Conservation (phyloP, 257 asterid genomes). For the Salvia miltiorrhiza region DNA sequence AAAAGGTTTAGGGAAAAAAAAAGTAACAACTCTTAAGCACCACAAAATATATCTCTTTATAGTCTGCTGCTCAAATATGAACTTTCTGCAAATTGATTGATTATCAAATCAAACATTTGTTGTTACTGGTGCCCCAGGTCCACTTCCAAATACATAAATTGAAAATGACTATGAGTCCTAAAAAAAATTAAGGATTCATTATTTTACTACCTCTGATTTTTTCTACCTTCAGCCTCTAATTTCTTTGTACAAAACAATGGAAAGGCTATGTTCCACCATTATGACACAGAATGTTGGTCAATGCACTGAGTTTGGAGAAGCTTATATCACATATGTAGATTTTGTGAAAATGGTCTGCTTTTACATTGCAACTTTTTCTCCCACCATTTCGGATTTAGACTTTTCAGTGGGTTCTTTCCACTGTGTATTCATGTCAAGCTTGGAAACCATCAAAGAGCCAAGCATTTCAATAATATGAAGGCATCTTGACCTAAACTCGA, state of each 20-base stretch:
- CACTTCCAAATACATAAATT: neutral
- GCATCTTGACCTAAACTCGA: no score
- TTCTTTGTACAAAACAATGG: neutral
- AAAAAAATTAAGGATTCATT: neutral
- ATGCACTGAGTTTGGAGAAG: neutral
- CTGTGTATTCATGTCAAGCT: no score
- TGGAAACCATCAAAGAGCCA: no score
- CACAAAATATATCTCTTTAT: constrained; percentile 3
- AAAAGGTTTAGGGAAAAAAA: constrained; percentile 18
- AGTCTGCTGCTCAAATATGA: neutral
- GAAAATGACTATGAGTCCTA: neutral
- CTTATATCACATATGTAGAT: neutral
- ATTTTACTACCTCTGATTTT: neutral
- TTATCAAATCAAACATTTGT: neutral
- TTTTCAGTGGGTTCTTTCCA: no score
- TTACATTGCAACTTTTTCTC: no score
- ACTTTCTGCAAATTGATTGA: neutral
- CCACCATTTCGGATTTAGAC: no score
- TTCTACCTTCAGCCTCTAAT: neutral
- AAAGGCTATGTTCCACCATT: neutral
- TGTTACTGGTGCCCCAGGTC: neutral
- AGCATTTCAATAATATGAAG: no score
- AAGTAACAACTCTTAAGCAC: neutral
- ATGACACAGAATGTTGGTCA: neutral
- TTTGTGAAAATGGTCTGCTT: no score